Base-by-base conservation (phyloP, 2,329 filamentous ascomycete species). In the Colletotrichum ledebouriae region DNA sequence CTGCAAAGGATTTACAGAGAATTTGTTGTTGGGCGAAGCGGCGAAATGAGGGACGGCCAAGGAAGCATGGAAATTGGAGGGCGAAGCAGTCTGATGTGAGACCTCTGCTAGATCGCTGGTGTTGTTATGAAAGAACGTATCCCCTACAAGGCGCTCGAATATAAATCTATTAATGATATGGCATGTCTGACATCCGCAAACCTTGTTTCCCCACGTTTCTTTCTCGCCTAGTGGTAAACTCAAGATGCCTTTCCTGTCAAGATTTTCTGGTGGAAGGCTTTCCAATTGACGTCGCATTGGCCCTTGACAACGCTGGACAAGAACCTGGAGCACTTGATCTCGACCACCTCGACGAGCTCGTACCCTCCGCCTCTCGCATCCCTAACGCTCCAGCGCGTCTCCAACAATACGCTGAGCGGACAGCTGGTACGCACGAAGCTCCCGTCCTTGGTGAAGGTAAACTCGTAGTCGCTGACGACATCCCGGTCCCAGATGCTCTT, bases 11-110 rank as follows among this genome's bases (percentile, higher is more conserved):
- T 99, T 70, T 99, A 99, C 77, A 85, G 86, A 15, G 96, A 99
- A 81, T 99, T 99, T 83, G 90, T 98, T 0, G 92, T 93, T 4
- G 94, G 94, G 0, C 86, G 96, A 73, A 97, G 94, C 78, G 96
- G 96, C 7, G 94, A 98, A 83, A 94, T 99, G 93, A 93, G 90
- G 69, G 95, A 92, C 79, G 96, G 96, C 2, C 93, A 98, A 80
- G 94, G 92, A 0, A 92, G 92, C 64, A 97, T 90, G 78, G 96
- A 98, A 80, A 89, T 99, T 80, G 96, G 96, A 7, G 96, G 94
- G 13, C 85, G 96, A 76, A 95, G 92, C 74, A 98, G 94, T 80
- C 84, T 99, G 80, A 98, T 98, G 96, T 98, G 80, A 75, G 60
- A 15, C 2, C 41, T 4, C 13, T 15, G 13, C 13, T 17, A 33